Base-by-base conservation (phyloP, 768 basidiomycete species). In the Tulasnella calospora region DNA sequence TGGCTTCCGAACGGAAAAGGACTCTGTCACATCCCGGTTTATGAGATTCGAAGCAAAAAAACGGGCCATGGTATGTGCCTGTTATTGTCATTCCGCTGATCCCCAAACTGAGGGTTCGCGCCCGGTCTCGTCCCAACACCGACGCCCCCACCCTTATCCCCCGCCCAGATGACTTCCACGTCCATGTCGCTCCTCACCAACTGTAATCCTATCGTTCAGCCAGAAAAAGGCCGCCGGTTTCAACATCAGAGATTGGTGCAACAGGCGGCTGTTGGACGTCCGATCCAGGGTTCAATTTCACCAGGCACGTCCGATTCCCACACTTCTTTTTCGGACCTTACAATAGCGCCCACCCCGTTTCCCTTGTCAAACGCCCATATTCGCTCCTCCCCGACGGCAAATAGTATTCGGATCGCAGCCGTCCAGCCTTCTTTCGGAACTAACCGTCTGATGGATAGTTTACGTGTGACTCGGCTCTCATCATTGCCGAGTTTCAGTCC, bases 21-120 rank as follows among this genome's bases (percentile, higher is more conserved):
- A 67, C 33, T 61, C 57, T 57, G 61, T 67, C 61, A 67, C 61
- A 67, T 67, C 61, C 61, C 61, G 61, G 61, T 67, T 67, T 67
- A 67, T 67, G 61, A 67, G 61, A 67, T 67, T 67, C 6, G 61
- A 67, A 67, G 61, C 61, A 35, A 67, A 67, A n/a, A 67, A 51
- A 35, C 23, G 61, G 61, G 61, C 61, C 5, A 67, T 35, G 38
- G 61, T 35, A 67, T 35, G 61, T 67, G 61, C 61, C 61, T 67
- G 61, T 67, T 27, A 4, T 57, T n/a, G n/a, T 27, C 30, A n/a
- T 30, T 57, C 55, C 27, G 55, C 55, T n/a, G 55, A 57, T 67
- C 27, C 61, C 21, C n/a, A 30, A 30, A 6, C 7, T 1, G 17
- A 67, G 61, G 61, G 61, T 33, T 67, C 61, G 55, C 55, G 55